Evolutionary conservation across 257 asterid genomes (phyloP).

Genomic region (Jacaranda copaia): DNA sequence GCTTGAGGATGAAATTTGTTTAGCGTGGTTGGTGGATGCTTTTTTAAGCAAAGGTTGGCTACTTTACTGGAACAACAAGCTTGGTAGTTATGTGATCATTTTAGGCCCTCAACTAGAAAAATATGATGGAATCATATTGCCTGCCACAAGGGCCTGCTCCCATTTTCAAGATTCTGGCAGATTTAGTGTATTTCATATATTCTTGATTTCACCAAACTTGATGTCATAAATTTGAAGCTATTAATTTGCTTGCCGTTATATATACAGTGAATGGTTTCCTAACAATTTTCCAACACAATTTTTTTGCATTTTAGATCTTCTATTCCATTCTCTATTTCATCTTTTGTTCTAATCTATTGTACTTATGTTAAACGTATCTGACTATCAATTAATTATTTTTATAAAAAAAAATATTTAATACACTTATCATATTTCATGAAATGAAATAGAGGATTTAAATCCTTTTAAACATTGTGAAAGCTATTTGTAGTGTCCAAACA

Average conservation of each 20-base stretch:
- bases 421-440: too few species aligned
- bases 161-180: not conserved
- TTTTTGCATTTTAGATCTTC: too few species aligned
- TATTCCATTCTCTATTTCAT: too few species aligned
- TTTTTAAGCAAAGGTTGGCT: conserved; percentile 39
- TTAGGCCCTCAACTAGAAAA: conserved; percentile 10
- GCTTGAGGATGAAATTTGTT: conserved; percentile 31
- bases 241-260: not conserved
- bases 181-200: not conserved
- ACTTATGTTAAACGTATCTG: too few species aligned
- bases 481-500: too few species aligned
- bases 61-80: conserved; percentile 56
- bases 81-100: conserved; percentile 41
- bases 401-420: too few species aligned
- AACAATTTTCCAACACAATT: too few species aligned
- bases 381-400: too few species aligned
- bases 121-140: conserved; percentile 44
- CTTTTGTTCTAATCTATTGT: too few species aligned
- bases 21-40: conserved; percentile 34
- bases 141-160: conserved; percentile 35
- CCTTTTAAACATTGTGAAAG: not conserved
- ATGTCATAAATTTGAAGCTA: not conserved
- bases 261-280: too few species aligned
- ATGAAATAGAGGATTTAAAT: too few species aligned
- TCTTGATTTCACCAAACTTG: not conserved